Conservation (phyloP, 2,329 filamentous ascomycete genomes). For the Trichoderma endophyticum region DNA sequence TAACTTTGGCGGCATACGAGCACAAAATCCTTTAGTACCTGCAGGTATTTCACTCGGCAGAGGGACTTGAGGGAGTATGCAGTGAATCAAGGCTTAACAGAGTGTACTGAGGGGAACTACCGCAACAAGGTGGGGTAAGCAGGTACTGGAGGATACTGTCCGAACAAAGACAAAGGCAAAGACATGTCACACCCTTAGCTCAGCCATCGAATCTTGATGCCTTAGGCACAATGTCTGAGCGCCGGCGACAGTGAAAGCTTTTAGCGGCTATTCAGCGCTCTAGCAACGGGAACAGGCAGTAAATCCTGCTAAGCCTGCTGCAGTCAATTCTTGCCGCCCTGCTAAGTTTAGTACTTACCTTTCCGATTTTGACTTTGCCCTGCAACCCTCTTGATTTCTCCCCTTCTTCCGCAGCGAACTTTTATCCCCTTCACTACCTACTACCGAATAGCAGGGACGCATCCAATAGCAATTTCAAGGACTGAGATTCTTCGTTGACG, state of each 20-base stretch:
- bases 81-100: not conserved
- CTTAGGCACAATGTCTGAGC: constrained; percentile 14
- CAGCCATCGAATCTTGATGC: not conserved
- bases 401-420: not conserved
- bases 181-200: not conserved
- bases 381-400: constrained; percentile 13
- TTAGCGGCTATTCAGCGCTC: constrained; percentile 16
- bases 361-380: constrained; percentile 14
- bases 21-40: not conserved
- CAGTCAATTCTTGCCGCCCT: constrained; percentile 15
- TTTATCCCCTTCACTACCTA: not conserved
- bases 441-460: constrained; percentile 15
- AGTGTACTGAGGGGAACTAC: not conserved
- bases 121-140: not conserved
- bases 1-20: not conserved
- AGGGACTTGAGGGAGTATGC: not conserved
- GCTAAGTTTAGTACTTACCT: not conserved
- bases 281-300: constrained; percentile 6
- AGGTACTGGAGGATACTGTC: not conserved
- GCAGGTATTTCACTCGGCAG: not conserved
- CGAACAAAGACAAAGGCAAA: not conserved
- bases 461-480: constrained; percentile 4
- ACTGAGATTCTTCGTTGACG: constrained; percentile 7
- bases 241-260: constrained; percentile 3
- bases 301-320: constrained; percentile 5